Conservation (phyloP, 805 yeast genomes). For the Candida anglica region DNA sequence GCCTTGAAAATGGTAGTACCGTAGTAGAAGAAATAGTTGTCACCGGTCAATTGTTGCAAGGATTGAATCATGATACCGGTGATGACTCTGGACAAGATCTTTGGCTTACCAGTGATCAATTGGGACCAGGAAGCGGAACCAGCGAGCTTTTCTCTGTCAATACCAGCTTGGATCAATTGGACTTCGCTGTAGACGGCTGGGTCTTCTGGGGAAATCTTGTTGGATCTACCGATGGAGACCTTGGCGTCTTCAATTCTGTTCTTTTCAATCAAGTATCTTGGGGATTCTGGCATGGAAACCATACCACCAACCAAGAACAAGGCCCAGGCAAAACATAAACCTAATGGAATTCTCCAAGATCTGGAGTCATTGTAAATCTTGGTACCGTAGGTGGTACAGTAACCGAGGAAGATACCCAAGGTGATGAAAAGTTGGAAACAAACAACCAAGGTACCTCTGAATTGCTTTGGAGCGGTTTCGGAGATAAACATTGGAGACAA, state of each 20-base stretch:
- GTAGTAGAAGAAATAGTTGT: constrained; percentile 61
- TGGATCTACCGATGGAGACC: constrained; percentile 51
- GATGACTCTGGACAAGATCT: constrained; percentile 50
- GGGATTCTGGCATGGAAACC: constrained; percentile 66
- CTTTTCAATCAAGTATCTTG: constrained; percentile 56
- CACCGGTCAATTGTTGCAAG: constrained; percentile 59
- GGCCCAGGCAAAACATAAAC: constrained; percentile 53
- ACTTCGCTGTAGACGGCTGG: constrained; percentile 53
- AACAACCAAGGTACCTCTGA: constrained; percentile 70
- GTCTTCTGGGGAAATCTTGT: constrained; percentile 51
- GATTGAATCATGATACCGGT: constrained; percentile 58
- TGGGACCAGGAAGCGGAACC: constrained; percentile 67
- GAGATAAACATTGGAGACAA: constrained; percentile 64
- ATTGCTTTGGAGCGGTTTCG: constrained; percentile 65
- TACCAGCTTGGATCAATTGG: constrained; percentile 53
- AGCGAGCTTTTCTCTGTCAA: constrained; percentile 57
- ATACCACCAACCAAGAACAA: constrained; percentile 45
- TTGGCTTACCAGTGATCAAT: constrained; percentile 60
- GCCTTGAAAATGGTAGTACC: constrained; percentile 54
- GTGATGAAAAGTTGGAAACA: constrained; percentile 70
- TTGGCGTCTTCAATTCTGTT: constrained; percentile 51
- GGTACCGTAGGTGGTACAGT: constrained; percentile 64
- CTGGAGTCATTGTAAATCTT: constrained; percentile 46
- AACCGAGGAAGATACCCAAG: constrained; percentile 67
- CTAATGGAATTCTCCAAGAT: constrained; percentile 69